phyloP scores from a whole-genome alignment of 768 basidiomycete species.

The Leccinum disarticulatum region DNA sequence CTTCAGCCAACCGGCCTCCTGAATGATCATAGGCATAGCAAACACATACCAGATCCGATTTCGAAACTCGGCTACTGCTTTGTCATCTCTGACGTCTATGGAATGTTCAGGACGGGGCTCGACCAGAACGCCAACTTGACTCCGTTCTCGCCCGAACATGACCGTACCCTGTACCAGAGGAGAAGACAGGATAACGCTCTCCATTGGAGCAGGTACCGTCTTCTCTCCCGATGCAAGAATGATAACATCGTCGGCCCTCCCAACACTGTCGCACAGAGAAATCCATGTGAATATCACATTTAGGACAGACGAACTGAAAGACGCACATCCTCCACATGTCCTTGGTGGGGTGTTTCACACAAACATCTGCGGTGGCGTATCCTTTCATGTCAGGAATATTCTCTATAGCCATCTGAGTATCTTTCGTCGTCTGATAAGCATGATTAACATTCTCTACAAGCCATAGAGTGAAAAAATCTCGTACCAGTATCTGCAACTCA shows the following conservation, averaged over 20 bases:
- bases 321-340: conserved; percentile 38
- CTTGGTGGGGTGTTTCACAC: conserved; percentile 46
- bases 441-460: neutral
- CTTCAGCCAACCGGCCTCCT: neutral
- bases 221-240: conserved; percentile 26
- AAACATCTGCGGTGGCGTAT: conserved; percentile 45
- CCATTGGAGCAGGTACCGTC: conserved; percentile 31
- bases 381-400: conserved; percentile 41
- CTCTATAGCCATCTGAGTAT: conserved; percentile 15
- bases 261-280: conserved; percentile 7
- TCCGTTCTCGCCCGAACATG: conserved; percentile 36
- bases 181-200: conserved; percentile 19
- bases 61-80: conserved; percentile 27
- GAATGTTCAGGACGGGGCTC: conserved; percentile 21
- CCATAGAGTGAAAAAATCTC: neutral
- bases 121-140: conserved; percentile 34
- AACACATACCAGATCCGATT: conserved; percentile 31
- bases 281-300: neutral
- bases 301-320: accelerated
- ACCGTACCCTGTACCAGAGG: conserved; percentile 20
- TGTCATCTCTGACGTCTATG: conserved; percentile 25
- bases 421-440: neutral
- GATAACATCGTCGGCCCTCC: conserved; percentile 39
- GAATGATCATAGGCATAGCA: neutral
- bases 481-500: conserved; percentile 41